These are phyloP conservation scores for Coniochaeta sp. DNA, from an alignment of 2,329 filamentous ascomycete genomes.

Conservation along the genomic window DNA sequence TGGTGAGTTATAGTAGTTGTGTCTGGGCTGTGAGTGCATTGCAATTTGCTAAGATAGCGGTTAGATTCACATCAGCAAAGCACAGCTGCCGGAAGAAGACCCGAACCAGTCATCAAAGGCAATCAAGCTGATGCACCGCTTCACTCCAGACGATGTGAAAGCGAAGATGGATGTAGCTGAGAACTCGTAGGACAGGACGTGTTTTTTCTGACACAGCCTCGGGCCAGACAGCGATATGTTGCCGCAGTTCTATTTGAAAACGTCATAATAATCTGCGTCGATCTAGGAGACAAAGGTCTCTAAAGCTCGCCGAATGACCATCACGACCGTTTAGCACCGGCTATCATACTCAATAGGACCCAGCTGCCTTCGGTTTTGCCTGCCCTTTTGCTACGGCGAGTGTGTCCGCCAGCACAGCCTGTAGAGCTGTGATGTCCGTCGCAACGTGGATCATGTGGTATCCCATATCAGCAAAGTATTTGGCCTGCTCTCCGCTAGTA, in stretches of 20 bases:
- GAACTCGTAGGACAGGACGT: conserved; percentile 14
- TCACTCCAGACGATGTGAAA: conserved; percentile 59
- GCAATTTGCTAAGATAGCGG: not conserved
- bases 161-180: conserved; percentile 60
- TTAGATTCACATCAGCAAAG: conserved; percentile 58
- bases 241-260: too few species aligned
- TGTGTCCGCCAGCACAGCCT: conserved; percentile 35
- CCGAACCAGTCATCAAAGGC: conserved; percentile 50
- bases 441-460: conserved; percentile 56
- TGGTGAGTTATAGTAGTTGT: conserved; percentile 42
- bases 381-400: conserved; percentile 38
- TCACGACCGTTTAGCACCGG: not conserved
- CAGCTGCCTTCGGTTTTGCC: conserved; percentile 25
- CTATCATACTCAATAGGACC: conserved; percentile 28
- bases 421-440: conserved; percentile 47
- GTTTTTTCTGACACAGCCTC: too few species aligned
- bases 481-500: conserved; percentile 47
- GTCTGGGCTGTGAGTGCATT: not conserved
- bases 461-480: conserved; percentile 44
- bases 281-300: too few species aligned
- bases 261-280: too few species aligned
- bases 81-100: conserved; percentile 39
- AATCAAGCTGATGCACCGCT: conserved; percentile 71
- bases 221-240: too few species aligned
- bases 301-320: too few species aligned